Conservation (phyloP, 495 filamentous ascomycete species). For the Sphaerosporella brunnea region DNA sequence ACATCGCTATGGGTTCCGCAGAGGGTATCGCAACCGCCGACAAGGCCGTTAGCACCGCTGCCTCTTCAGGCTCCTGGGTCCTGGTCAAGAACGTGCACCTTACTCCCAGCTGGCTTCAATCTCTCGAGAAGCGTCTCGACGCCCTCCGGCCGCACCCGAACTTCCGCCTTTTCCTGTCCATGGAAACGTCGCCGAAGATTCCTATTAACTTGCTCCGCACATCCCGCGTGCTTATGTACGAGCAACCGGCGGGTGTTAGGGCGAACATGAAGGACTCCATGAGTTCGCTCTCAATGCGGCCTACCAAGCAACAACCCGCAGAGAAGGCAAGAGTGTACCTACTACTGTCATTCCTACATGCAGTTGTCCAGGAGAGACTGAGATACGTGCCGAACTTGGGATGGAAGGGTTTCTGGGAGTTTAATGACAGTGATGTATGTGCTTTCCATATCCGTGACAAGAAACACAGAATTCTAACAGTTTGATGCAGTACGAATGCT, state of each 20-base stretch:
- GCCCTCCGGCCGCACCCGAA: slow-evolving; percentile 85
- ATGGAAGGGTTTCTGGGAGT: slow-evolving; percentile 99
- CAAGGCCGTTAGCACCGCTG: slow-evolving; percentile 85
- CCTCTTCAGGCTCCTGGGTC: slow-evolving; percentile 86
- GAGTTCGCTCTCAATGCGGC: slow-evolving; percentile 56
- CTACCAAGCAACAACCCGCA: slow-evolving; percentile 59
- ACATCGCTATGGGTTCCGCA: slow-evolving; percentile 97
- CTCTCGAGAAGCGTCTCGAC: slow-evolving; percentile 88
- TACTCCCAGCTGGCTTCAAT: slow-evolving; percentile 87
- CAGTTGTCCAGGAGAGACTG: slow-evolving; percentile 86
- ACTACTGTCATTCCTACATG: slow-evolving; percentile 83
- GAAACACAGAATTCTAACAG: background rate
- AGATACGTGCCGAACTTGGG: slow-evolving; percentile 88
- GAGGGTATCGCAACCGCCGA: slow-evolving; percentile 83
- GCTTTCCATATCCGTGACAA: slow-evolving; percentile 1
- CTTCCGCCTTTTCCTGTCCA: slow-evolving; percentile 90
- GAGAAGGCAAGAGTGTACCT: slow-evolving; percentile 86
- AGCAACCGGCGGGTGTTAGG: slow-evolving; percentile 87
- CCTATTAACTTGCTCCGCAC: slow-evolving; percentile 89
- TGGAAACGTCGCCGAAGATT: slow-evolving; percentile 94
- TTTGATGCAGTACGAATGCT: slow-evolving; percentile 84
- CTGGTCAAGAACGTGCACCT: slow-evolving; percentile 98
- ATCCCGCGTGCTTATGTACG: slow-evolving; percentile 89
- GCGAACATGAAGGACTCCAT: slow-evolving; percentile 99
- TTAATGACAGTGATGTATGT: slow-evolving; percentile 97